Percentiles rank a stretch among this genome's conserved stretches.
Conservation (phyloP, 2,329 filamentous ascomycete species). For the Trichoderma aggressivum region DNA sequence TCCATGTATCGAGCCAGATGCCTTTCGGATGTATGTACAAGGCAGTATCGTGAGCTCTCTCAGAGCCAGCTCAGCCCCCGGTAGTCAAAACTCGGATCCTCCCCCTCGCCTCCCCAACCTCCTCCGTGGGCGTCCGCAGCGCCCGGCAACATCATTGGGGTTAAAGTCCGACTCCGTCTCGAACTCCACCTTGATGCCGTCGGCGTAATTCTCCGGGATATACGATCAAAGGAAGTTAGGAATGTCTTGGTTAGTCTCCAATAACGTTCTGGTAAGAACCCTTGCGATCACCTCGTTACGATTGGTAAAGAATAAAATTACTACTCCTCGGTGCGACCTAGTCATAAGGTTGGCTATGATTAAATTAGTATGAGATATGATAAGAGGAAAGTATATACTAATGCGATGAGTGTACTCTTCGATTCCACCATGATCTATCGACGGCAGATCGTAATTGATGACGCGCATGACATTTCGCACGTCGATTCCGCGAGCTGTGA, state of each 20-base stretch:
- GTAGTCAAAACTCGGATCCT: no score
- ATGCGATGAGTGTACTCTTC: constrained; percentile 94
- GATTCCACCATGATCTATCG: constrained; percentile 73
- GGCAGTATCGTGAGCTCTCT: no score
- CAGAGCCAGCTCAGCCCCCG: no score
- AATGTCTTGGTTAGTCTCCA: constrained; percentile 74
- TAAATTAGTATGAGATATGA: neutral
- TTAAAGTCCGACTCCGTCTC: constrained; percentile 56
- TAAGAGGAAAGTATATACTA: constrained; percentile 51
- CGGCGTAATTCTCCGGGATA: constrained; percentile 53
- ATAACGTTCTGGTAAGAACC: constrained; percentile 73
- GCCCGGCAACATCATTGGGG: constrained; percentile 33
- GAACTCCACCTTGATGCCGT: constrained; percentile 47
- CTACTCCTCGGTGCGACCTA: constrained; percentile 81
- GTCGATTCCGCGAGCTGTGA: constrained; percentile 85
- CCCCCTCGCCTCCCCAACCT: constrained; percentile 21
- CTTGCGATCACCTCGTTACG: constrained; percentile 68
- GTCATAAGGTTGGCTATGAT: neutral
- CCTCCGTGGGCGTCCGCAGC: constrained; percentile 24
- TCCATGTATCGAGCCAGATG: no score
- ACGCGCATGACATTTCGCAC: constrained; percentile 84
- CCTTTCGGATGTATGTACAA: no score
- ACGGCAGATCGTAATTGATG: constrained; percentile 89
- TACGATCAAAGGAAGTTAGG: constrained; percentile 75
- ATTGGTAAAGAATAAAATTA: constrained; percentile 85